These are phyloP conservation scores for Aureobasidium zeae DNA, from an alignment of 2,329 filamentous ascomycete species.

Conservation along the genomic window DNA sequence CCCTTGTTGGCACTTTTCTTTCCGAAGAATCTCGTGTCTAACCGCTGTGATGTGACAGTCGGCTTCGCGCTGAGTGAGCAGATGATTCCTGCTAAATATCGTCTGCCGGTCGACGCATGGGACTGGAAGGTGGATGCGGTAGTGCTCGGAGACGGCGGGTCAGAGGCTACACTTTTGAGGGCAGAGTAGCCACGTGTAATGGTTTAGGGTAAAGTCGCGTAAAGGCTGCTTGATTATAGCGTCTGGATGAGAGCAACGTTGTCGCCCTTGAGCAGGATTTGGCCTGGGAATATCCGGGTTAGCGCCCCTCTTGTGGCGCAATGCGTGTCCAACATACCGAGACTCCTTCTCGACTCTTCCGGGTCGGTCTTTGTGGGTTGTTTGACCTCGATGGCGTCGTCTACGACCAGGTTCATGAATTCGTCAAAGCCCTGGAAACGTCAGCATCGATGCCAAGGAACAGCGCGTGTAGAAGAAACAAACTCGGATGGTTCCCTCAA, in stretches of 20 bases:
- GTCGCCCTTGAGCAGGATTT: constrained; percentile 80
- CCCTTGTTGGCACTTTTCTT: constrained; percentile 31
- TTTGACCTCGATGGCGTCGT: constrained; percentile 89
- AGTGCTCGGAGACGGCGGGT: constrained; percentile 24
- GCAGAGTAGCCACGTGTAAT: background rate
- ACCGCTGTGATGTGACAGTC: no score
- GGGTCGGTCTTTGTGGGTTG: constrained; percentile 68
- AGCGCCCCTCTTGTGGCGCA: background rate
- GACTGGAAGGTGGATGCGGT: constrained; percentile 71
- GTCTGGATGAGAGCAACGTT: constrained; percentile 70
- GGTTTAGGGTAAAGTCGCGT: no score
- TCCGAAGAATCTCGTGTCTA: no score
- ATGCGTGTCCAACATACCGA: constrained; percentile 51
- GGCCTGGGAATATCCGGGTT: constrained; percentile 44
- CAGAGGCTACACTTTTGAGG: constrained; percentile 13
- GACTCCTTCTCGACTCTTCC: constrained; percentile 64
- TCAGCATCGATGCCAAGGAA: no score
- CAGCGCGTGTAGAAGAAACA: no score
- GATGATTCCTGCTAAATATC: constrained; percentile 55
- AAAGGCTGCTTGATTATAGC: constrained; percentile 10
- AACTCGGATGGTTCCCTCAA: constrained; percentile 93
- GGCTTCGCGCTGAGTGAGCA: constrained; percentile 83
- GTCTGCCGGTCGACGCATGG: constrained; percentile 63
- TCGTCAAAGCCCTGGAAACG: constrained; percentile 92
- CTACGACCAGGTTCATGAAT: constrained; percentile 97